Percentiles rank a stretch among this genome's conserved stretches.
Conservation (phyloP, 768 basidiomycete species). For the Gyrodon lividus region DNA sequence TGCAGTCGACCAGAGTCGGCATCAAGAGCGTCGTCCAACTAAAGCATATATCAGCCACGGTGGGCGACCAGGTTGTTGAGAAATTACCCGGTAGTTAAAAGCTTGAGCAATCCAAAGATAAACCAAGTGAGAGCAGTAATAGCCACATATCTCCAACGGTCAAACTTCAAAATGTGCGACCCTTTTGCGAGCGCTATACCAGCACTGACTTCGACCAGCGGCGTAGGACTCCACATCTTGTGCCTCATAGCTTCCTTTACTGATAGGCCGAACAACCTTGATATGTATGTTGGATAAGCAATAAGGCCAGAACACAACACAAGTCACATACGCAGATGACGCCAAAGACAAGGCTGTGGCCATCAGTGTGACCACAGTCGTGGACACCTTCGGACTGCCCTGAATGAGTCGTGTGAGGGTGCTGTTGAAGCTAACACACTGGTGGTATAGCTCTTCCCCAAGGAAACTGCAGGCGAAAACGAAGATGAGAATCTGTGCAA, state of each 20-base stretch:
- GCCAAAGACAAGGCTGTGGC: conserved; percentile 2
- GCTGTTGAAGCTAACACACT: background rate
- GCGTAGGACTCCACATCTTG: conserved; percentile 9
- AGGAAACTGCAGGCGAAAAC: background rate
- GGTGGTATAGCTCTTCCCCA: background rate
- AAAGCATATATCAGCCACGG: background rate
- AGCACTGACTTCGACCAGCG: conserved; percentile 10
- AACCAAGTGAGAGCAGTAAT: conserved; percentile 1
- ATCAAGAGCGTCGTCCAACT: conserved; percentile 15
- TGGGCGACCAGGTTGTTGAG: too few relatives aligned
- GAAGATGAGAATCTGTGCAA: background rate
- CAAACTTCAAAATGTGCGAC: background rate
- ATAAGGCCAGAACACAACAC: background rate
- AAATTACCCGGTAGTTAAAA: conserved; percentile 16
- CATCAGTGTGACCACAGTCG: conserved; percentile 5
- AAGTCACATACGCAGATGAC: background rate
- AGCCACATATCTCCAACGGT: background rate
- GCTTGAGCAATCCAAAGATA: conserved; percentile 7
- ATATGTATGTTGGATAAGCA: too few relatives aligned
- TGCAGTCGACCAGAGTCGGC: conserved; percentile 4
- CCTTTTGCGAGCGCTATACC: conserved; percentile 9
- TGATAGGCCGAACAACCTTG: too few relatives aligned
- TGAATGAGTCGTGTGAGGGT: background rate
- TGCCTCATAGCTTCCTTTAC: conserved; percentile 18
- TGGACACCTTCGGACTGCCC: background rate